These are phyloP conservation scores for Beauveria scarabaeidicola DNA, from an alignment of 2,329 filamentous ascomycete species.

Conservation along the genomic window DNA sequence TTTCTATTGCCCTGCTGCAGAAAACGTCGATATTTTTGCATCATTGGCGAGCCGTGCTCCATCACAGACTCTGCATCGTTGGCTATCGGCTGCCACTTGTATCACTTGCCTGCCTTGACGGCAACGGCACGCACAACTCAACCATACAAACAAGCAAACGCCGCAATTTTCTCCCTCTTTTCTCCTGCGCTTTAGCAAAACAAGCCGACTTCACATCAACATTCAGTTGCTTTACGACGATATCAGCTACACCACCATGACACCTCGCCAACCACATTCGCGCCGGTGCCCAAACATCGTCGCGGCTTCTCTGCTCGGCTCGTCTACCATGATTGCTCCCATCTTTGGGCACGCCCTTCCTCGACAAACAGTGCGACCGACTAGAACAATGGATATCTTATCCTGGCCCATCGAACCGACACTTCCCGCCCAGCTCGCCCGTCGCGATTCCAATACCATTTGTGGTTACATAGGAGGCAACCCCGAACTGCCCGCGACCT, in stretches of 20 bases:
- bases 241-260: neutral
- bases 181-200: neutral
- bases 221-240: neutral
- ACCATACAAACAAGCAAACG: neutral
- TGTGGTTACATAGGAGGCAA: conserved; percentile 51
- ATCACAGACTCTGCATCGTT: neutral
- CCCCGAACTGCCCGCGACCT: conserved; percentile 45
- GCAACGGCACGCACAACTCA: neutral
- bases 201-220: neutral
- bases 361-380: conserved; percentile 24
- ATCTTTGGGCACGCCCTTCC: conserved; percentile 23
- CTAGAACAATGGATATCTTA: conserved; percentile 21
- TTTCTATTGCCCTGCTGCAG: neutral
- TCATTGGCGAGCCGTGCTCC: neutral
- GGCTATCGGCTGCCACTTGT: neutral
- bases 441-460: conserved; percentile 43
- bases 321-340: conserved; percentile 20
- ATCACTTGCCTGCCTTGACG: neutral
- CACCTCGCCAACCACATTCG: neutral
- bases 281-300: neutral
- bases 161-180: neutral
- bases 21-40: neutral
- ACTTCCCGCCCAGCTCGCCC: conserved; percentile 27
- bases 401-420: conserved; percentile 31
- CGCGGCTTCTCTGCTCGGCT: conserved; percentile 15